Base-by-base conservation (phyloP, 495 filamentous ascomycete species). In the Podospora didyma region DNA sequence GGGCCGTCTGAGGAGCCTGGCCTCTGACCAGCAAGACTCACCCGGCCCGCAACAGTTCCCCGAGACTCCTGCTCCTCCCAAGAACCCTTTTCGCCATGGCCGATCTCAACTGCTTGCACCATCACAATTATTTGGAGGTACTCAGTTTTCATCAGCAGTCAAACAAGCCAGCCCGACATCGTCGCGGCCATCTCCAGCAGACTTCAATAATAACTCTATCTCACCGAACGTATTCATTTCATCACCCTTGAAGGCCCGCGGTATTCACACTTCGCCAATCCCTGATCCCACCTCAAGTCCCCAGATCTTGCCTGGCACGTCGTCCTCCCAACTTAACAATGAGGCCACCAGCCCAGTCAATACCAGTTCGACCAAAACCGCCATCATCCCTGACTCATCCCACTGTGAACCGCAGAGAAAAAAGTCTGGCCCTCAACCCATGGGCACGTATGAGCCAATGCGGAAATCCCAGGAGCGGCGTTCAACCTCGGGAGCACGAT, bases 91-190 rank as follows among this genome's bases (percentile, higher is more conserved):
- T 42, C 69, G 69, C 19, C 56, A 73, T 34, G 59, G 62, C 19
- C 66, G 59, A 7, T 66, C 65, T 6, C 63, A 71, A 5, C 51
- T 79, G 11, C 67, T 80, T 20, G 60, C 67, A 1, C 61, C 70
- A 16, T 78, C 75, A 14, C 76, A 79, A 57, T 57, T 80, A 17
- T 80, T 80, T 50, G 63, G 58, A 6, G 67, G 69, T 24, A 79
- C 77, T 0, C 77, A 76, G 53, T 72, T 68, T 28, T 74, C 75
- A 22, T 78, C 76, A 9, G 69, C 68, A 11, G 46, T 72, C 12
- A 75, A 73, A 47, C 58, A 64, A 23, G 62, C 59, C 26, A 80
- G 77, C 54, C 77, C 77, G 14, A 79, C 77, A 16, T 79, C 76
- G 3, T 80, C 77, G 2, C 72, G 77, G 2, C 77, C 77, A 0